Conservation (phyloP, 129 eudicot species). For the Apium graveolens region DNA sequence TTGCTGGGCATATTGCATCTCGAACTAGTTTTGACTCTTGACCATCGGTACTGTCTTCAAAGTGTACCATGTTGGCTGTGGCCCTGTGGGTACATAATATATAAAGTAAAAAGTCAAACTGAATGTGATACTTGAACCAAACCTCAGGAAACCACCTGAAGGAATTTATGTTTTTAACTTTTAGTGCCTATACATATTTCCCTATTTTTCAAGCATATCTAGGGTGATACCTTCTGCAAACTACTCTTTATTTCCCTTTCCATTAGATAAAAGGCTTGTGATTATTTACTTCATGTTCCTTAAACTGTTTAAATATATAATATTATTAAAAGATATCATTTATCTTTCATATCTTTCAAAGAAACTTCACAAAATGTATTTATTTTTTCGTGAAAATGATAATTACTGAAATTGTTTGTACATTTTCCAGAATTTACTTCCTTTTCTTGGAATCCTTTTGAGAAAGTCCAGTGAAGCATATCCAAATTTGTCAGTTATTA, state of each 20-base stretch:
- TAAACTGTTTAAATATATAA: background rate
- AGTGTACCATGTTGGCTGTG: background rate
- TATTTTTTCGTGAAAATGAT: background rate
- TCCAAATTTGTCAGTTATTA: conserved; percentile 36
- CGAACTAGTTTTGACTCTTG: background rate
- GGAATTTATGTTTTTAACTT: background rate
- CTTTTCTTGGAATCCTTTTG: conserved; percentile 90
- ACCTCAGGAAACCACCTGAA: background rate
- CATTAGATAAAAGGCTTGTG: background rate
- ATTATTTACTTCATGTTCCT: background rate
- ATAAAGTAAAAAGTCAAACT: background rate
- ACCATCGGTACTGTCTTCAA: background rate
- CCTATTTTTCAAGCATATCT: background rate
- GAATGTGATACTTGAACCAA: background rate
- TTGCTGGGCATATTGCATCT: background rate
- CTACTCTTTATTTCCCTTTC: background rate
- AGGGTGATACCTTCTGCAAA: background rate
- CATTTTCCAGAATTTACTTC: conserved; percentile 66
- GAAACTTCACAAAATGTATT: background rate
- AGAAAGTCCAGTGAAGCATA: conserved; percentile 77
- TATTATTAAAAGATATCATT: background rate
- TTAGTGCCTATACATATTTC: background rate
- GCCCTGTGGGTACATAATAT: background rate
- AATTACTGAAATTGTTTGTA: background rate
- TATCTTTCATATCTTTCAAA: background rate